phyloP scores from a whole-genome alignment of 306 rosid genomes.

The Geum urbanum region DNA sequence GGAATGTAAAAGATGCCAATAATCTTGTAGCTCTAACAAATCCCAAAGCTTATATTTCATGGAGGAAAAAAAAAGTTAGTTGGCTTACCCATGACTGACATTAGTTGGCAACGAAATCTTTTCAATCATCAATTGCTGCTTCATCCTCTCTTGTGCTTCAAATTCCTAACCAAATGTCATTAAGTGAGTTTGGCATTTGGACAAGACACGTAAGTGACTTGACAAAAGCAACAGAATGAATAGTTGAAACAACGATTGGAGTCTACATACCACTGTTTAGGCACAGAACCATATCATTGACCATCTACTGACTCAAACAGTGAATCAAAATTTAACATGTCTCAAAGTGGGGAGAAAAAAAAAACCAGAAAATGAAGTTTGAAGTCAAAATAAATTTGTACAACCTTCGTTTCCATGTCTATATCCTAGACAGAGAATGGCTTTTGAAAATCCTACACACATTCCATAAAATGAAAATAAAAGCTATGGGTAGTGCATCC shows the following conservation, averaged over 20 bases:
- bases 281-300: background rate
- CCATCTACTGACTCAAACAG: background rate
- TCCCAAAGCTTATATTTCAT: background rate
- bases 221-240: background rate
- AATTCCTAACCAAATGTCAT: constrained; percentile 56
- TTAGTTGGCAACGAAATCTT: constrained; percentile 60
- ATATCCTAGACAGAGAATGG: background rate
- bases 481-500: background rate
- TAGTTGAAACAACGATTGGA: background rate
- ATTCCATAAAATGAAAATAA: background rate
- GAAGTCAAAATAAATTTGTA: background rate
- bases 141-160: constrained; percentile 94
- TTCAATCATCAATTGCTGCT: constrained; percentile 68
- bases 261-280: background rate
- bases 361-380: background rate
- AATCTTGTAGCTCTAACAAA: background rate
- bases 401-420: background rate
- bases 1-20: background rate
- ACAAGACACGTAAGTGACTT: background rate
- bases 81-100: constrained; percentile 80
- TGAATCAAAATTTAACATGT: background rate
- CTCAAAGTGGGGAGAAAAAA: background rate
- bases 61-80: background rate
- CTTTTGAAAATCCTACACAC: constrained; percentile 3
- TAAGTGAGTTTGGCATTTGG: background rate